Percentiles rank a stretch among this genome's conserved stretches.
phyloP scores from a whole-genome alignment of 1,284 basidiomycete genomes.

The Singerocomus inundabilis region DNA sequence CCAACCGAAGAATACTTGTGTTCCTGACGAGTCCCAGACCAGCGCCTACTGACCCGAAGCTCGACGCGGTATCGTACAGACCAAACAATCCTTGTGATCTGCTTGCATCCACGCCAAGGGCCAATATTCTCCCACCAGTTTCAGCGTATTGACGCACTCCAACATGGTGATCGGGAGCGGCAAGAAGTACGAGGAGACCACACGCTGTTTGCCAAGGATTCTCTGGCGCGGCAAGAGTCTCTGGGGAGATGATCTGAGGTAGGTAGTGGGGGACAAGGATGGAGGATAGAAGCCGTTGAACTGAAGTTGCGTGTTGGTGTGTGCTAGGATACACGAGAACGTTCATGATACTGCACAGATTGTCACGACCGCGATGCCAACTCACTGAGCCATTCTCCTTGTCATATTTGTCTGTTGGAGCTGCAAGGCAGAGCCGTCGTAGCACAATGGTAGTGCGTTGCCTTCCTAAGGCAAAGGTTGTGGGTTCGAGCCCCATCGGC shows the following conservation, averaged over 20 bases:
- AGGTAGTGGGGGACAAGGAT: slow-evolving; percentile 74
- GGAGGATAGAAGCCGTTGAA: slow-evolving; percentile 56
- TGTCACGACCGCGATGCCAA: too few relatives aligned
- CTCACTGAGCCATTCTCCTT: too few relatives aligned
- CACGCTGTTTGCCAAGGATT: slow-evolving; percentile 79
- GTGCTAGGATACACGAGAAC: slow-evolving; percentile 80
- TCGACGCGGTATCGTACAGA: slow-evolving; percentile 9
- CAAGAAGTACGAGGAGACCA: slow-evolving; percentile 76
- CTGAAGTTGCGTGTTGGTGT: slow-evolving; percentile 55
- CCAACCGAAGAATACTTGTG: slow-evolving; percentile 23
- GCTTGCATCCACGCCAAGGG: slow-evolving; percentile 54
- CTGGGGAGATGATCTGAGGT: slow-evolving; percentile 63
- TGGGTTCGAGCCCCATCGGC: slow-evolving; percentile 41
- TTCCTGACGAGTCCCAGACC: slow-evolving; percentile 23
- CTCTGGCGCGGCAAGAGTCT: slow-evolving; percentile 46
- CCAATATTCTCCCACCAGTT: slow-evolving; percentile 67
- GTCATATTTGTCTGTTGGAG: not conserved
- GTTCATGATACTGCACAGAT: slow-evolving; percentile 49
- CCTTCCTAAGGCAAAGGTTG: slow-evolving; percentile 42
- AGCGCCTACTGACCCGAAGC: slow-evolving; percentile 8
- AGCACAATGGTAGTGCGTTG: slow-evolving; percentile 42
- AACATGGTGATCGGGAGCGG: slow-evolving; percentile 45
- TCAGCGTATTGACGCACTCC: slow-evolving; percentile 65
- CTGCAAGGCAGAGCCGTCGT: slow-evolving; percentile 30
- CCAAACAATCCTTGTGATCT: slow-evolving; percentile 23